These are phyloP conservation scores for Syzygium jambos DNA, from an alignment of 345 rosid species.

Conservation along the genomic window DNA sequence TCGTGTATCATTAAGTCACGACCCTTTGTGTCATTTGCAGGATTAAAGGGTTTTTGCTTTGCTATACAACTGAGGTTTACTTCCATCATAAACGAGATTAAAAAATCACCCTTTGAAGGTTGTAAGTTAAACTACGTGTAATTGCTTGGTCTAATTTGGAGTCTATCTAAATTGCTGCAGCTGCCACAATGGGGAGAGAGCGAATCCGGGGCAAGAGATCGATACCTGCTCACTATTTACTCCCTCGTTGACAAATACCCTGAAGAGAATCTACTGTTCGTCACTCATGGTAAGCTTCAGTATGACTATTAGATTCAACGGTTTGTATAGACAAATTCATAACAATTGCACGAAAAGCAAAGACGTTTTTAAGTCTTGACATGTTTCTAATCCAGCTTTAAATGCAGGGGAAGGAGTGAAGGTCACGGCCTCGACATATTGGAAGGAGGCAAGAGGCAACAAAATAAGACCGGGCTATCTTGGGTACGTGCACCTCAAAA, in stretches of 20 bases:
- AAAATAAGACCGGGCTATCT: background rate
- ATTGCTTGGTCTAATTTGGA: background rate
- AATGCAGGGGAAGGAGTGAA: background rate
- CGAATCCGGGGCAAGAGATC: slow-evolving; percentile 21
- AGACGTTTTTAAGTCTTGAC: background rate
- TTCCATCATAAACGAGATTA: background rate
- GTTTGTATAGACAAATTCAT: background rate
- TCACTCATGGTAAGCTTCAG: slow-evolving; percentile 50
- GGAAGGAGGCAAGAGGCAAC: background rate
- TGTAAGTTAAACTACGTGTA: background rate
- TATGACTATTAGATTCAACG: too few relatives aligned
- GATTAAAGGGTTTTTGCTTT: too few relatives aligned
- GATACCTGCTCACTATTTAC: slow-evolving; percentile 38
- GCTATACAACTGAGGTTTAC: too few relatives aligned
- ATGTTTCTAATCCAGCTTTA: background rate
- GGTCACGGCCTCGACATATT: background rate
- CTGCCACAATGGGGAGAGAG: slow-evolving; percentile 76
- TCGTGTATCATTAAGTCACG: background rate
- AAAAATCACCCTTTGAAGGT: background rate
- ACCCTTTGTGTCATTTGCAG: background rate
- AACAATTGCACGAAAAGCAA: background rate
- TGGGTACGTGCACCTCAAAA: background rate
- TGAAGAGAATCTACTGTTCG: slow-evolving; percentile 63
- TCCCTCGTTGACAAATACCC: slow-evolving; percentile 73
- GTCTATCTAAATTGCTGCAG: slow-evolving; percentile 10